Base-by-base conservation (phyloP, 306 rosid species). In the Datisca glomerata region DNA sequence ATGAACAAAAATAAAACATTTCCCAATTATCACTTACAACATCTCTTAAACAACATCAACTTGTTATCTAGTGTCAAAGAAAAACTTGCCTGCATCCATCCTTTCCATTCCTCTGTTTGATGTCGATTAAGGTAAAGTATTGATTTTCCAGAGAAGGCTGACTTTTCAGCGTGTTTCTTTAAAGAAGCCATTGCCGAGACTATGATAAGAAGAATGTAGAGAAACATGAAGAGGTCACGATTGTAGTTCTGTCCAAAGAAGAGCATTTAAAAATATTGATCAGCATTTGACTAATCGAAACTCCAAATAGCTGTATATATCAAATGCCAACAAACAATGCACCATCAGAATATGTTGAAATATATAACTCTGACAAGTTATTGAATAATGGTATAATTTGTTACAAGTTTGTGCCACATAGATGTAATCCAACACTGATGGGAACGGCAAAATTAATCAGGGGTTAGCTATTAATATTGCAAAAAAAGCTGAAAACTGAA, bases 71-170 rank as follows among this genome's bases (percentile, higher is more conserved):
- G 13, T 51, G n/a, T 38, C 21, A 24, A 18, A 48, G 18, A 51
- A 61, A 42, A 17, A 68, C 93, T 71, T 61, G 84, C 98, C 96
- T 91, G 98, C 98, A 91, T 91, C 96, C 96, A 91, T 57, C 98
- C 98, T 61, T 78, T 91, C 98, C 98, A 91, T 53, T 91, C 98
- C 59, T 91, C 98, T 28, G 98, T 91, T 59, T 91, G 96, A 64
- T 91, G 94, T 37, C 98, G 84, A 66, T 91, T 91, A 43, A 91
- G 94, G 67, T 84, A 91, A 43, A 80, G 94, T 50, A 84, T 59
- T 53, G 64, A 76, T 68, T 77, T 85, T 52, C 74, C 96, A 56
- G 98, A 72, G 61, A 84, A 84, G 27, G 92, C 56, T 22, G 96
- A 75, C 53, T 78, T 22, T 28, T 91, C 96, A 27, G 28, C 59